Evolutionary conservation across 108 stramenopile species (phyloP), one percentile per base, ranked within the genome.

Genomic region (Asterionellopsis glacialis): DNA sequence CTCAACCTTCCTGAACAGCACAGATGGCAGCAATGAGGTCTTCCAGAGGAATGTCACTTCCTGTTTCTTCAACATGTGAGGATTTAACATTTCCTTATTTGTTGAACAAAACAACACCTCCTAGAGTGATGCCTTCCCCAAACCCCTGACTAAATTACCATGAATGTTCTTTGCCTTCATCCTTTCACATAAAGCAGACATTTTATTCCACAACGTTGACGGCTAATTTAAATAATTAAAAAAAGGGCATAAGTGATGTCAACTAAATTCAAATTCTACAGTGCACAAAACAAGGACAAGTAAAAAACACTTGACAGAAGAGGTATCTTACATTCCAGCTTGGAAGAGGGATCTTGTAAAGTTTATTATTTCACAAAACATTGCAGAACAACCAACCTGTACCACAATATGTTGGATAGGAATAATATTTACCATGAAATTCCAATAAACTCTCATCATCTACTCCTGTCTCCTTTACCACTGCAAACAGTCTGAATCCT

Each of bases 51-150:
- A 88, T 25, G 6, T 74, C 72, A 10, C 28, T 45, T 18, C 91
- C 91, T 12, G 81, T 81, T 16, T 73, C 55, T 61, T 92, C 91
- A 49, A 76, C 69, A 74, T 87, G 83, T 12, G 78, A 81, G 71
- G 79, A 92, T 26, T 67, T 69, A 1, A 74, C 59, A 1, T 73
- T 64, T 16, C 85, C 88, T 18, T 73, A 70, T 4, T 27, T 53
- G 38, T 70, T 84, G 68, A 91, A 84, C 27, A 94, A 59, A 11
- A 94, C 61, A 24, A 94, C 21, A 33, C 93, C 93, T 25, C 93
- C 93, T 48, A 78, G 76, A 28, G 70, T 70, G 51, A 87, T 27
- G 9, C 93, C 93, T 62, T 94, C 93, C 21, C 93, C 93, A n/a
- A n/a, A n/a, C n/a, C n/a, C n/a, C n/a, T n/a, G 21, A 51, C 59